Conservation (phyloP, 495 filamentous ascomycete genomes). For the Copromyces sp. region DNA sequence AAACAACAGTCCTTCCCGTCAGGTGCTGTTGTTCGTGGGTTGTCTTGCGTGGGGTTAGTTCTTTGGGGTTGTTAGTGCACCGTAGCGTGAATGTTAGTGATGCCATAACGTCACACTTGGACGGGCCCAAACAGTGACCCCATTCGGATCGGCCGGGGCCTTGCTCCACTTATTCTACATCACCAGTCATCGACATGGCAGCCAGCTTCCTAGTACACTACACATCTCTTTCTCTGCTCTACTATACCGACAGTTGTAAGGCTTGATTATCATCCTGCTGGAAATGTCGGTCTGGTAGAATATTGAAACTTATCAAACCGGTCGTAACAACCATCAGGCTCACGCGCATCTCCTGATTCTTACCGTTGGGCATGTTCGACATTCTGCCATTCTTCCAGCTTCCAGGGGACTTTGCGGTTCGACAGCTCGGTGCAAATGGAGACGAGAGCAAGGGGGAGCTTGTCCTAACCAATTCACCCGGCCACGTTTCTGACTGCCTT, state of each 20-base stretch:
- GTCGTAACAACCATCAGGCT: background rate
- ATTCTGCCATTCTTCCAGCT: background rate
- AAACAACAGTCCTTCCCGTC: background rate
- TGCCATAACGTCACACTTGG: background rate
- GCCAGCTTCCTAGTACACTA: too few species aligned
- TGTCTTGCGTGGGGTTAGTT: background rate
- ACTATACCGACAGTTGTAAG: too few species aligned
- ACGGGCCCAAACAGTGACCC: background rate
- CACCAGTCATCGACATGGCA: background rate
- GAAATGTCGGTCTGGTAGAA: background rate
- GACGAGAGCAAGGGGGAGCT: background rate
- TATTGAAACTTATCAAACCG: background rate
- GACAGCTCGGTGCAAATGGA: background rate
- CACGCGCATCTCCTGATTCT: background rate
- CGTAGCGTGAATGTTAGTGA: background rate
- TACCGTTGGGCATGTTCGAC: background rate
- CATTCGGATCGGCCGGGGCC: background rate
- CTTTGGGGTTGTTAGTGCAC: background rate
- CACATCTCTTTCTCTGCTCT: too few species aligned
- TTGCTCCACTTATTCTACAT: background rate
- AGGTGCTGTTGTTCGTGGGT: background rate
- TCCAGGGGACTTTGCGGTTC: background rate
- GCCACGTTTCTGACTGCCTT: background rate
- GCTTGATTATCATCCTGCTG: too few species aligned
- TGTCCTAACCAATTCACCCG: background rate